Evolutionary conservation across 352 stramenopile genomes (phyloP).

Genomic region (Thraustochytrium striatum): DNA sequence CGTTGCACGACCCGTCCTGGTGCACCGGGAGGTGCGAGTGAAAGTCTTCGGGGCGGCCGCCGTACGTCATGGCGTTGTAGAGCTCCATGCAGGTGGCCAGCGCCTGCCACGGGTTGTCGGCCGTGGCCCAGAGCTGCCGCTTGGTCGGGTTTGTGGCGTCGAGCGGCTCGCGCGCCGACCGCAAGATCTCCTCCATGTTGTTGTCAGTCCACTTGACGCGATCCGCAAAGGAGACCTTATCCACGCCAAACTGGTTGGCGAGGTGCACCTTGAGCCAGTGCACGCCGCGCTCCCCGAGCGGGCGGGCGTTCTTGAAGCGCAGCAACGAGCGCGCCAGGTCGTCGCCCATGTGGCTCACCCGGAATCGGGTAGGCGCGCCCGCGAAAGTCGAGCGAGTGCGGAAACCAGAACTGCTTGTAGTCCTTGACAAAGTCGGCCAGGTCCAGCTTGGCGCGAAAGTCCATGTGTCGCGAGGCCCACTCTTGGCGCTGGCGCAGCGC

Average conservation of each 20-base stretch:
- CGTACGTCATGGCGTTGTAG: constrained; percentile 76
- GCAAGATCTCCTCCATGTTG: constrained; percentile 87
- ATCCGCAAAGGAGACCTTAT: constrained; percentile 95
- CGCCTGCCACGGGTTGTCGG: constrained; percentile 96
- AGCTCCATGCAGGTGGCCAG: constrained; percentile 95
- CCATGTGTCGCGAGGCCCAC: constrained; percentile 80
- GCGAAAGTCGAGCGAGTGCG: constrained; percentile 99
- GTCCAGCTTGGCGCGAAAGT: constrained; percentile 89
- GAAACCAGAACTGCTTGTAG: constrained; percentile 95
- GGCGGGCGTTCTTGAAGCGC: constrained; percentile 88
- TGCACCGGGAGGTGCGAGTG: constrained; percentile 92
- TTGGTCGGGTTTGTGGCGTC: constrained; percentile 58
- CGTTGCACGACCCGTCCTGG: constrained; percentile 97
- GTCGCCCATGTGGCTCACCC: constrained; percentile 93
- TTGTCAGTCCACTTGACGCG: constrained; percentile 87
- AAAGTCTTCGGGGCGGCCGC: constrained; percentile 85
- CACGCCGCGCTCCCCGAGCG: constrained; percentile 85
- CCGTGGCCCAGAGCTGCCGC: constrained; percentile 87
- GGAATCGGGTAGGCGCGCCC: constrained; percentile 96
- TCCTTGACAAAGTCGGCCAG: constrained; percentile 91
- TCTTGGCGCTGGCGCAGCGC: constrained; percentile 50
- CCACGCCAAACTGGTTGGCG: constrained; percentile 74
- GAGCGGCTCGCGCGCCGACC: constrained; percentile 80
- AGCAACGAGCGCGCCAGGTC: constrained; percentile 96
- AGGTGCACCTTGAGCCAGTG: constrained; percentile 98